Evolutionary conservation across 1,284 basidiomycete species (phyloP).

Genomic region (Testicularia cyperi): DNA sequence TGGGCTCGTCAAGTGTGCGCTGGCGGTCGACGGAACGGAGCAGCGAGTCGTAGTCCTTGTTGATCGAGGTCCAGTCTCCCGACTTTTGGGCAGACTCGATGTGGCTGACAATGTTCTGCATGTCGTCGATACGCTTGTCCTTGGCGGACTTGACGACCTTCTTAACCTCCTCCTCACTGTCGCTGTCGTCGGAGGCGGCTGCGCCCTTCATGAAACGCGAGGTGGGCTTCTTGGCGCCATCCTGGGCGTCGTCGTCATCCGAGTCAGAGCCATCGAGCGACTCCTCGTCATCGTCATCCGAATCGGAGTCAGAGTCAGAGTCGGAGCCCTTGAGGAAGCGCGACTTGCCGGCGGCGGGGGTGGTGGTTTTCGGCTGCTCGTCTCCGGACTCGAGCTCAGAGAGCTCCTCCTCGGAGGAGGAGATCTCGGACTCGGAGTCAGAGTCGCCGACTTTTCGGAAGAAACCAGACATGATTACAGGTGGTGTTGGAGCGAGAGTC

Average conservation of each 20-base stretch:
- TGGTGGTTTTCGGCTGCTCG: slow-evolving; percentile 45
- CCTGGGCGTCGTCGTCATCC: slow-evolving; percentile 15
- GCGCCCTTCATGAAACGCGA: slow-evolving; percentile 59
- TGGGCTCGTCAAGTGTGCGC: slow-evolving; percentile 77
- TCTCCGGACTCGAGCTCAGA: slow-evolving; percentile 56
- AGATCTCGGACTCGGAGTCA: slow-evolving; percentile 58
- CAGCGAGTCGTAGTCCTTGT: slow-evolving; percentile 91
- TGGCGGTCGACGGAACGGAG: slow-evolving; percentile 85
- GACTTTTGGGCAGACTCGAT: slow-evolving; percentile 96
- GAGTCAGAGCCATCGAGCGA: slow-evolving; percentile 40
- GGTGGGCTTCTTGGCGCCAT: slow-evolving; percentile 34
- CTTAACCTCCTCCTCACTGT: slow-evolving; percentile 71
- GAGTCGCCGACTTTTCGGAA: slow-evolving; percentile 58
- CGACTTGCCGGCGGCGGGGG: slow-evolving; percentile 34
- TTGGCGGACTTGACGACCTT: slow-evolving; percentile 79
- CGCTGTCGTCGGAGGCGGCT: slow-evolving; percentile 63
- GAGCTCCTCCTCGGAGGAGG: slow-evolving; percentile 56
- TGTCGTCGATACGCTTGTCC: slow-evolving; percentile 82
- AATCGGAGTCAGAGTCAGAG: slow-evolving; percentile 44
- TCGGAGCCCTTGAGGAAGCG: slow-evolving; percentile 46
- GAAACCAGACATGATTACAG: slow-evolving; percentile 53
- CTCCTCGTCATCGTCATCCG: slow-evolving; percentile 39
- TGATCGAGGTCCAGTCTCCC: slow-evolving; percentile 85
- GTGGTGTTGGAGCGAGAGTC: too few relatives aligned
- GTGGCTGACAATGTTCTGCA: slow-evolving; percentile 79